These are phyloP conservation scores for Fusarium sp. DNA, from an alignment of 2,329 filamentous ascomycete species.

Conservation along the genomic window DNA sequence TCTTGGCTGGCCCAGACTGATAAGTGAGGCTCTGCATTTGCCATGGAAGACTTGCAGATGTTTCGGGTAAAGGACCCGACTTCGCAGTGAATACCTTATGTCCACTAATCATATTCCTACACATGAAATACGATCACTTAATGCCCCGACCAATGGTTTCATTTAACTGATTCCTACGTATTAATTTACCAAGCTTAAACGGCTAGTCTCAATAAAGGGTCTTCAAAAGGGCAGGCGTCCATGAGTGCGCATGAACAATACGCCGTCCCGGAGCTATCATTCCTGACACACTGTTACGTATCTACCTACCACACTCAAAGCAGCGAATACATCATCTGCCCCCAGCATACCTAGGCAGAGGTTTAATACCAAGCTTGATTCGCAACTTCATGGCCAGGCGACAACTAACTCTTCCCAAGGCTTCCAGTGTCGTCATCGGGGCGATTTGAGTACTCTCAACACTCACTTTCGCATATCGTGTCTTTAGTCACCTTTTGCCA, in stretches of 20 bases:
- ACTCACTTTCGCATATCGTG: constrained; percentile 19
- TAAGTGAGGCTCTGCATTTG: background rate
- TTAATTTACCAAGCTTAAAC: constrained; percentile 13
- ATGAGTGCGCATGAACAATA: constrained; percentile 48
- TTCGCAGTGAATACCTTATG: background rate
- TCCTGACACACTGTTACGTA: constrained; percentile 29
- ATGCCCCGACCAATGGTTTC: background rate
- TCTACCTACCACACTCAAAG: constrained; percentile 22
- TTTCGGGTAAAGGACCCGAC: background rate
- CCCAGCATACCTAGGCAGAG: constrained; percentile 11
- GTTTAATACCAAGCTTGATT: constrained; percentile 20
- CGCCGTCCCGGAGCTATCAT: constrained; percentile 43
- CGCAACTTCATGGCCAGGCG: constrained; percentile 19
- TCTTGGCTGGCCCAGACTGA: background rate
- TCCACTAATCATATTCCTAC: background rate
- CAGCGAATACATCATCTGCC: constrained; percentile 42
- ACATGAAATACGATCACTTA: too few species aligned
- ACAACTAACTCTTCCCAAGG: constrained; percentile 11
- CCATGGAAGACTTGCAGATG: background rate
- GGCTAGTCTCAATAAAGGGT: constrained; percentile 17
- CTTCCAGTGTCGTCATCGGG: constrained; percentile 34
- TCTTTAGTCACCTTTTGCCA: constrained; percentile 12
- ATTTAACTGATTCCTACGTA: background rate
- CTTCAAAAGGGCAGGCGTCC: constrained; percentile 7
- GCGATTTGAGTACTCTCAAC: constrained; percentile 10